Evolutionary conservation across 176 grass and related monocot species (phyloP).

Genomic region (Aegilops umbellulata): DNA sequence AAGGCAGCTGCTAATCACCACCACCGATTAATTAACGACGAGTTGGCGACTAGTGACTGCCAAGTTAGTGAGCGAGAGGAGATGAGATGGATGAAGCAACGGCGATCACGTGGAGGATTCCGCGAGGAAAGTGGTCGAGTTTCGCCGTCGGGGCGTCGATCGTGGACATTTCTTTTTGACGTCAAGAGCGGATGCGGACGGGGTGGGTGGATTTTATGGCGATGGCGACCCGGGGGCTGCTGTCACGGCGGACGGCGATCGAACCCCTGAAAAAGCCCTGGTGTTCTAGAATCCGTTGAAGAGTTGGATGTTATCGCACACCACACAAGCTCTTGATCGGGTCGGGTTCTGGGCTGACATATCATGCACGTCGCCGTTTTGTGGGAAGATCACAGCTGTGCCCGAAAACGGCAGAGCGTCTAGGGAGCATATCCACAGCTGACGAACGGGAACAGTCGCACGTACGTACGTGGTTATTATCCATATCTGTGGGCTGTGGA

Average conservation of each 20-base stretch:
- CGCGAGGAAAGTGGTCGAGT: background rate
- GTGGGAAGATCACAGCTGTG: background rate
- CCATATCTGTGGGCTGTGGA: background rate
- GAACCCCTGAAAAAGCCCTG: background rate
- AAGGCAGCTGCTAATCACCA: background rate
- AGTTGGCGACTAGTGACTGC: background rate
- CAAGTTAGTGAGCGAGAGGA: background rate
- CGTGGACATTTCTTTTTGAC: conserved; percentile 1
- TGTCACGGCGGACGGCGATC: background rate
- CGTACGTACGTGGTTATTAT: background rate
- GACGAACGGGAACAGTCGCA: background rate
- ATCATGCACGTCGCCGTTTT: background rate
- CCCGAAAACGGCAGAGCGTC: background rate
- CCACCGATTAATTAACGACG: conserved; percentile 18
- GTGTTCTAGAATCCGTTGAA: conserved; percentile 23
- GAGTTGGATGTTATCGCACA: background rate
- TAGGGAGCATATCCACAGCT: background rate
- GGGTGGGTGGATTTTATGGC: conserved; percentile 19
- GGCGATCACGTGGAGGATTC: conserved; percentile 33
- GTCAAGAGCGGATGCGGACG: background rate
- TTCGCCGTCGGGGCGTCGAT: background rate
- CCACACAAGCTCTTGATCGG: background rate
- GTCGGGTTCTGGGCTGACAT: background rate
- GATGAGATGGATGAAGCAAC: background rate
- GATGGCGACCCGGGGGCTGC: conserved; percentile 1